Conservation (phyloP, 176 grass and related monocot genomes). For the Zoysia japonica region DNA sequence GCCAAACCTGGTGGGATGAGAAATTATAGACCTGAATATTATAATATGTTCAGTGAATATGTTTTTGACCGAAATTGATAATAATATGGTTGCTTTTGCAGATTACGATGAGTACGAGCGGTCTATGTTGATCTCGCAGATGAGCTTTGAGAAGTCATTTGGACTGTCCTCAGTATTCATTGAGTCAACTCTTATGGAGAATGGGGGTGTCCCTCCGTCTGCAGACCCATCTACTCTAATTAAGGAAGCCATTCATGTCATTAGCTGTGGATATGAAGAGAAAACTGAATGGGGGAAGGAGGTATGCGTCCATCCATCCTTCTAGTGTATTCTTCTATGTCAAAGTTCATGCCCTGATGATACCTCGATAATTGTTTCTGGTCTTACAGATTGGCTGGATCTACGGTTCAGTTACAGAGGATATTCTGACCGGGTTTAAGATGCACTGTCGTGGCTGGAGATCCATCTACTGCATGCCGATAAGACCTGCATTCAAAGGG, state of each 20-base stretch:
- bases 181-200: slow-evolving; percentile 96
- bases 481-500: slow-evolving; percentile 89
- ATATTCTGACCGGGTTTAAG: slow-evolving; percentile 88
- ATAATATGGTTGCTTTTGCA: slow-evolving; percentile 43
- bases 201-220: slow-evolving; percentile 83
- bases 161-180: slow-evolving; percentile 89
- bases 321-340: slow-evolving; percentile 4
- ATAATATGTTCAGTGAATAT: not conserved
- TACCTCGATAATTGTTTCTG: slow-evolving; percentile 23
- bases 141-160: slow-evolving; percentile 96
- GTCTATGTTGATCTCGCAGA: slow-evolving; percentile 90
- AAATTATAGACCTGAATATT: slow-evolving; percentile 17
- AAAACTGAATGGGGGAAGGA: slow-evolving; percentile 99
- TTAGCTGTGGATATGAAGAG: slow-evolving; percentile 95
- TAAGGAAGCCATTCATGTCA: slow-evolving; percentile 98
- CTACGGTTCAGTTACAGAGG: slow-evolving; percentile 97
- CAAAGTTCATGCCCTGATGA: slow-evolving; percentile 5
- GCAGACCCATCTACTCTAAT: slow-evolving; percentile 76
- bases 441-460: slow-evolving; percentile 99
- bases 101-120: slow-evolving; percentile 91
- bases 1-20: not conserved
- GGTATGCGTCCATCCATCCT: slow-evolving; percentile 40
- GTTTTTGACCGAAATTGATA: not conserved
- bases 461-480: slow-evolving; percentile 96
- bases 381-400: slow-evolving; percentile 82